A percentile compares a stretch with the other conserved stretches of the same genome.
phyloP scores from a whole-genome alignment of 164 flowering plant species.

The Chloranthus sessilifolius region DNA sequence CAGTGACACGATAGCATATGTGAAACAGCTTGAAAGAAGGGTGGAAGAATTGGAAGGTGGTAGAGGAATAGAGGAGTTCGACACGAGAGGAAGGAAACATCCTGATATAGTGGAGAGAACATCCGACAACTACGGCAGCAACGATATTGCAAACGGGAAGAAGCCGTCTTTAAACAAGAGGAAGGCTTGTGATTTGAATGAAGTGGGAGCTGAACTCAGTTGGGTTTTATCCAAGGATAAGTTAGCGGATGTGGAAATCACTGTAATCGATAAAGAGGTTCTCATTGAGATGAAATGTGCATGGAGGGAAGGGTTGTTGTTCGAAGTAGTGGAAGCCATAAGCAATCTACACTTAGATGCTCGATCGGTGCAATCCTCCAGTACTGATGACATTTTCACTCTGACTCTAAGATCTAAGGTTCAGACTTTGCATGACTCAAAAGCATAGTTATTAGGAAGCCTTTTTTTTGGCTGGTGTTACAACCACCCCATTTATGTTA shows the following conservation, averaged over 20 bases:
- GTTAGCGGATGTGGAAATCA: conserved; percentile 35
- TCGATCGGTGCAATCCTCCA: conserved; percentile 61
- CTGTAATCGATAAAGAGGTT: conserved; percentile 42
- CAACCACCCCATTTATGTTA: no score
- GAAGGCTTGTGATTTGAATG: conserved; percentile 51
- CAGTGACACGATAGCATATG: conserved; percentile 56
- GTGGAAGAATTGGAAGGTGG: conserved; percentile 63
- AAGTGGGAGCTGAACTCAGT: conserved; percentile 30
- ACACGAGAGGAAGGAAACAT: conserved; percentile 33
- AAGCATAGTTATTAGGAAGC: no score
- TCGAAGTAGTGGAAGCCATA: conserved; percentile 63
- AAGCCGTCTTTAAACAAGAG: conserved; percentile 51
- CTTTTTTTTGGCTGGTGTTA: no score
- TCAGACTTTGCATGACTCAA: neutral
- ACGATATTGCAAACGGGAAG: conserved; percentile 18
- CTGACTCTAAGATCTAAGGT: conserved; percentile 74
- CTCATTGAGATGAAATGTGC: conserved; percentile 58
- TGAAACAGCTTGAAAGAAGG: conserved; percentile 72
- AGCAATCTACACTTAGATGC: conserved; percentile 58
- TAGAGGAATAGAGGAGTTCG: conserved; percentile 29
- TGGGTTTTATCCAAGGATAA: conserved; percentile 26
- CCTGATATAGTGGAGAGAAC: conserved; percentile 49
- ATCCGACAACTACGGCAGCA: conserved; percentile 55
- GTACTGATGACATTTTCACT: conserved; percentile 44
- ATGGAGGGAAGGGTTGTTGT: conserved; percentile 63